Base-by-base conservation (phyloP, 176 grass and related monocot genomes). In the Tuctoria greenei region DNA sequence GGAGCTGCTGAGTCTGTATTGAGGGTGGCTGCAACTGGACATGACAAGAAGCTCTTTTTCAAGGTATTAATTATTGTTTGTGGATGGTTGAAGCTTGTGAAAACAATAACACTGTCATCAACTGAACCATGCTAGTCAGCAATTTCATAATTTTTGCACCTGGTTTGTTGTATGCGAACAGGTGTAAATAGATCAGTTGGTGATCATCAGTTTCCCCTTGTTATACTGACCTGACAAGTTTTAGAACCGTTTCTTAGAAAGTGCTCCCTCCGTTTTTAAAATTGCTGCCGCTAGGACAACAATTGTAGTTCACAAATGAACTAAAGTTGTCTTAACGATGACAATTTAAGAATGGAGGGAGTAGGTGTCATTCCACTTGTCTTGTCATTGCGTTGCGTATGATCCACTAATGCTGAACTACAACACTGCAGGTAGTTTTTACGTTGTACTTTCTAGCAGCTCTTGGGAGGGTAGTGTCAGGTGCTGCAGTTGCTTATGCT, bases 1-100 rank as follows among this genome's bases (percentile, higher is more conserved):
- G 91, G 95, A 69, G 95, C 95, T 65, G 82, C 92, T 4, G 89
- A 99, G 11, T 99, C 95, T 80, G 95, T 99, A 62, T 80, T 95
- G 80, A 85, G 91, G 28, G 95, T 95, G 66, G 89, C 95, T 83
- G 92, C 89, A 80, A 90, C 91, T 74, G 95, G 92, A 24, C 92
- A 95, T 85, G 95, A 95, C 77, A 99, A 95, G 80, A 89, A 88
- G 67, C 74, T 99, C 54, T 87, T 95, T 76, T 71, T 95, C 73
- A 99, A 95, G 88, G 92, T 97, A 66, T 41, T 43, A 58, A 7
- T 10, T 76, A 8, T 10, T 68, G 47, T n/a, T 66, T 56, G 7
- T 76, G 28, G 10, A 10, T 58, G 21, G 21, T 27, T 55, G 24
- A 21, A 50, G 14, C 41, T 52, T 54, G 0, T 6, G 23, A 55